Evolutionary conservation across 23 red algal species (phyloP).

Genomic region (Gracilaria gracilis): DNA sequence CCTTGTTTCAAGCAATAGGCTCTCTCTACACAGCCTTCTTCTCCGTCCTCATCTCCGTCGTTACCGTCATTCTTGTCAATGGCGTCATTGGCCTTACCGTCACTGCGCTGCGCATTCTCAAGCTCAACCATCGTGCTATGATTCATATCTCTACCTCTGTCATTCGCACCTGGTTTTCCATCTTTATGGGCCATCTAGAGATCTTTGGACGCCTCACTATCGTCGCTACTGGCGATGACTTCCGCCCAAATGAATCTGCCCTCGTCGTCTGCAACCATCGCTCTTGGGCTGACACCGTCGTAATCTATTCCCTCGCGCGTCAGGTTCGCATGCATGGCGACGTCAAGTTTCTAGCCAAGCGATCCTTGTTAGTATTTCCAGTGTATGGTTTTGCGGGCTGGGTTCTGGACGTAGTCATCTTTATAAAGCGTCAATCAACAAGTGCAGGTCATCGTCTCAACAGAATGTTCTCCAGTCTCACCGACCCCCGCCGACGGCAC

Average conservation of each 20-base stretch:
- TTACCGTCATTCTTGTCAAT: slow-evolving; percentile 56
- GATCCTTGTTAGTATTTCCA: slow-evolving; percentile 83
- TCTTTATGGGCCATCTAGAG: slow-evolving; percentile 88
- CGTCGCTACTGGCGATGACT: slow-evolving; percentile 82
- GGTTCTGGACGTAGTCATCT: slow-evolving; percentile 88
- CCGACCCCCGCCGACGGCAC: slow-evolving; percentile 64
- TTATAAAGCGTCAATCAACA: slow-evolving; percentile 80
- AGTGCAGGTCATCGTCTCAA: slow-evolving; percentile 66
- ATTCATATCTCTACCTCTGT: slow-evolving; percentile 51
- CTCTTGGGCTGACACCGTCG: slow-evolving; percentile 91
- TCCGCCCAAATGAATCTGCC: slow-evolving; percentile 67
- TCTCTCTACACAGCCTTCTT: slow-evolving; percentile 55
- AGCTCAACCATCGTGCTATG: slow-evolving; percentile 40
- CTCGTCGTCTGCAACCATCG: slow-evolving; percentile 94
- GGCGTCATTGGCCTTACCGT: slow-evolving; percentile 44
- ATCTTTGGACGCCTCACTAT: slow-evolving; percentile 81
- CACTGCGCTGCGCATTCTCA: slow-evolving; percentile 33
- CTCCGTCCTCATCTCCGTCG: slow-evolving; percentile 58
- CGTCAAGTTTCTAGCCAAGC: slow-evolving; percentile 97
- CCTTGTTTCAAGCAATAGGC: slow-evolving; percentile 17
- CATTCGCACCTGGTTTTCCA: slow-evolving; percentile 92
- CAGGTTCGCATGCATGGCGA: slow-evolving; percentile 89
- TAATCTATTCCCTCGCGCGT: slow-evolving; percentile 86
- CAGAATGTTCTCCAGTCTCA: slow-evolving; percentile 71
- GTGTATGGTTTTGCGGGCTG: slow-evolving; percentile 90